phyloP scores from a whole-genome alignment of 75 land plant genomes.

The Sequoia sempervirens region DNA sequence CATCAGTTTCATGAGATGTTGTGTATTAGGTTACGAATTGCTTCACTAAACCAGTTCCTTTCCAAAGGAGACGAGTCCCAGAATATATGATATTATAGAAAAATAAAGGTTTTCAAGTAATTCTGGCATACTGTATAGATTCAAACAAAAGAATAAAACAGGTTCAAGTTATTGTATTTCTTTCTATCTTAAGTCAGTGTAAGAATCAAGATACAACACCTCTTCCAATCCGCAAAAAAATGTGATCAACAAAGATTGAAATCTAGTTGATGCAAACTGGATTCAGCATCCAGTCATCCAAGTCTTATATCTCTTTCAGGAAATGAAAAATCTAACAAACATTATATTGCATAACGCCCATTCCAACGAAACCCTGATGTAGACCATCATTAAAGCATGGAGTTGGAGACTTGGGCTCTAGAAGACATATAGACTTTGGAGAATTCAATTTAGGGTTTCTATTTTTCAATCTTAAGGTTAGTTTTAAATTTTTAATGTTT shows the following conservation, averaged over 20 bases:
- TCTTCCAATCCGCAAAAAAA: background rate
- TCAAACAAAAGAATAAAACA: background rate
- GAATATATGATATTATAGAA: background rate
- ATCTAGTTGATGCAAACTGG: background rate
- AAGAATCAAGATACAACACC: background rate
- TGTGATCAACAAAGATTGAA: background rate
- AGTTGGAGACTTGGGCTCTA: background rate
- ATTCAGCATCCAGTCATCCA: too few relatives aligned
- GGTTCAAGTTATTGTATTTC: background rate
- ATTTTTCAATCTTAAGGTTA: too few relatives aligned
- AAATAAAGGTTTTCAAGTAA: background rate
- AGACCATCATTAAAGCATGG: too few relatives aligned
- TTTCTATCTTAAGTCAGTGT: background rate
- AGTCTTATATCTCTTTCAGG: background rate
- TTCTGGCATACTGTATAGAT: background rate
- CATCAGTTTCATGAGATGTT: background rate
- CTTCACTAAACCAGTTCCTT: background rate
- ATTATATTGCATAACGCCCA: background rate
- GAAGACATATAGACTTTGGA: background rate
- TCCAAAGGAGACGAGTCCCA: background rate
- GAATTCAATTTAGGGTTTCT: too few relatives aligned
- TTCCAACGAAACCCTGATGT: too few relatives aligned
- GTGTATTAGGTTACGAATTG: background rate
- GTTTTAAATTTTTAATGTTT: too few relatives aligned
- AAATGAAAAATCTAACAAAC: background rate